Conservation (phyloP, 2,329 filamentous ascomycete genomes). For the Basipetospora chlamydospora region DNA sequence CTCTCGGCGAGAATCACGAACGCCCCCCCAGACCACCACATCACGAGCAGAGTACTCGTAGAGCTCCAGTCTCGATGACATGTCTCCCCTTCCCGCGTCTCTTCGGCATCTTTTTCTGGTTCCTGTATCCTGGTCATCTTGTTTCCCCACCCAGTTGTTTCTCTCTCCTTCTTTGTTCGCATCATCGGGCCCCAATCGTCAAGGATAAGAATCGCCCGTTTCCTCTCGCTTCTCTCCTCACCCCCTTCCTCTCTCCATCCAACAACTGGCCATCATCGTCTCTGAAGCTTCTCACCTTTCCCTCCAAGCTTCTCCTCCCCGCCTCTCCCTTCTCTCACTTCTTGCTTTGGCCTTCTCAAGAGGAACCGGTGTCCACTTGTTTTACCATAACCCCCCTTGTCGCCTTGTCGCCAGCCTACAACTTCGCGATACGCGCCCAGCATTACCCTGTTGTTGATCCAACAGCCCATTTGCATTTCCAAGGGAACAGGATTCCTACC, state of each 20-base stretch:
- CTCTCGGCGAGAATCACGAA: too few species aligned
- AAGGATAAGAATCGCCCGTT: slow-evolving; percentile 6
- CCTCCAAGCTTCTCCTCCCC: not conserved
- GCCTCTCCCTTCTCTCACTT: not conserved
- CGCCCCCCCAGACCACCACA: too few species aligned
- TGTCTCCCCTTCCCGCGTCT: too few species aligned
- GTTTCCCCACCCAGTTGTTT: too few species aligned
- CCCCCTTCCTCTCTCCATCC: not conserved
- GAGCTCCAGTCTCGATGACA: too few species aligned
- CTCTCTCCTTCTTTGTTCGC: too few species aligned
- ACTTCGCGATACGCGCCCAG: not conserved
- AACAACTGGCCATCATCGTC: not conserved
- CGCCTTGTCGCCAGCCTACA: too few species aligned
- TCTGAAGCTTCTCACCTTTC: not conserved
- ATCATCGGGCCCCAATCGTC: slow-evolving; percentile 5
- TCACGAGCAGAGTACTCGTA: too few species aligned
- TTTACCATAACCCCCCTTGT: not conserved
- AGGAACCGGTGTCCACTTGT: slow-evolving; percentile 4
- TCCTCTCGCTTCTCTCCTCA: slow-evolving; percentile 3
- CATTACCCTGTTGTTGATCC: slow-evolving; percentile 1
- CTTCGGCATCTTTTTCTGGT: too few species aligned
- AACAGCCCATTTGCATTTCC: not conserved
- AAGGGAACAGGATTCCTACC: slow-evolving; percentile 3
- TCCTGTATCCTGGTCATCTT: too few species aligned
- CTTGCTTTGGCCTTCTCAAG: not conserved